Base-by-base conservation (phyloP, 2,329 filamentous ascomycete species). In the Stachybotrys chartarum region DNA sequence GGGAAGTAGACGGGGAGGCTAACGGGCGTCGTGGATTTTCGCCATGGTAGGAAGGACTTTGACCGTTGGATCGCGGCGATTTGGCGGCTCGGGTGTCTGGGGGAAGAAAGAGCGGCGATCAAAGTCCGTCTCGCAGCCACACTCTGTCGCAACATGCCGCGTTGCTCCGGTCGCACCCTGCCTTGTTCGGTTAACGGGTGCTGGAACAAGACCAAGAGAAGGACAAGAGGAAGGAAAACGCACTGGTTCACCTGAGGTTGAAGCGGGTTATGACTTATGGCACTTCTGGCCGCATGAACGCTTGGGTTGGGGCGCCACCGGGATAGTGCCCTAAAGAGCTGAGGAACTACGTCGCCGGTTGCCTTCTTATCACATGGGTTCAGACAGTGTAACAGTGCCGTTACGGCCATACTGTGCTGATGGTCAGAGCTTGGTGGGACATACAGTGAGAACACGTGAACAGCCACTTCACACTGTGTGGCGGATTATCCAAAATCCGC, bases 1-100 rank as follows among this genome's bases (percentile, higher is more conserved):
- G 68, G 57, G 30, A 74, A 74, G 51, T 72, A 73, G 2, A 72
- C 64, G 0, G 70, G 69, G 1, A 71, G 50, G 7, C n/a, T n/a
- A 12, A 8, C 16, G 45, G 6, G 16, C 6, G 56, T 8, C 32
- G 58, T 53, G 47, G 56, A 63, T 55, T 60, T 63, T 52, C 65
- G 64, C 63, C 70, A 72, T 45, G 70, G 70, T 11, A 71, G 58
- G 24, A 73, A 60, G 0, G 70, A 72, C 42, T 73, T 62, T 53
- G 62, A 62, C 52, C 70, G 63, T 17, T 51, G 39, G 3, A 60
- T 53, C 18, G 61, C 57, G 52, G 59, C 59, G 30, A 60, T 50
- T 32, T 60, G 64, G 51, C 58, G 63, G 50, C 54, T 53, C 50
- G 64, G 30, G 44, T 61, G 50, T 57, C 61, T 61, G 48, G 60